Conservation (phyloP, 352 stramenopile genomes). For the Thalassiosira mediterranea region DNA sequence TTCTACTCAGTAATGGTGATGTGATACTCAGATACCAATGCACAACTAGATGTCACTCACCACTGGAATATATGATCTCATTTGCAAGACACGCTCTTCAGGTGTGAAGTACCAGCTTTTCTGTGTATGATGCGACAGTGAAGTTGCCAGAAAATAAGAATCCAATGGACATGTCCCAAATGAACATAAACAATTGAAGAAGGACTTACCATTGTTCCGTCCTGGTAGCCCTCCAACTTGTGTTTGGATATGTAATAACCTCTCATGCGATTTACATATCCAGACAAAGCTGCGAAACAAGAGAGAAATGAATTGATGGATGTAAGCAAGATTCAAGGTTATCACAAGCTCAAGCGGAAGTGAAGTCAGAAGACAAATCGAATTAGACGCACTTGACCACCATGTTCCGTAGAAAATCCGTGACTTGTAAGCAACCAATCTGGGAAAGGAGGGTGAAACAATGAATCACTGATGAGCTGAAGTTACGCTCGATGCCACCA, state of each 20-base stretch:
- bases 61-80: slow-evolving; percentile 46
- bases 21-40: neutral
- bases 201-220: slow-evolving; percentile 54
- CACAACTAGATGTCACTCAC: neutral
- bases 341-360: too few species aligned
- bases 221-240: slow-evolving; percentile 51
- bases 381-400: too few species aligned
- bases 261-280: slow-evolving; percentile 81
- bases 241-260: slow-evolving; percentile 70
- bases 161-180: too few species aligned
- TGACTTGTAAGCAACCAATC: slow-evolving; percentile 43
- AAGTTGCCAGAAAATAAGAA: too few species aligned
- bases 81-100: slow-evolving; percentile 28
- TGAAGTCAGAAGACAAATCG: too few species aligned
- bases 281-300: slow-evolving; percentile 67
- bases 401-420: slow-evolving; percentile 68
- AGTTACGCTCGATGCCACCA: neutral
- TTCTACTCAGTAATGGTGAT: neutral
- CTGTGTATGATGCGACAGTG: too few species aligned
- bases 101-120: slow-evolving; percentile 57
- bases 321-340: too few species aligned
- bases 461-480: too few species aligned
- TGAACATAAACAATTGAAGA: too few species aligned
- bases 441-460: too few species aligned
- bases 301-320: too few species aligned